Base-by-base conservation (phyloP, 2,329 filamentous ascomycete genomes). In the Aspergillus vadensis region DNA sequence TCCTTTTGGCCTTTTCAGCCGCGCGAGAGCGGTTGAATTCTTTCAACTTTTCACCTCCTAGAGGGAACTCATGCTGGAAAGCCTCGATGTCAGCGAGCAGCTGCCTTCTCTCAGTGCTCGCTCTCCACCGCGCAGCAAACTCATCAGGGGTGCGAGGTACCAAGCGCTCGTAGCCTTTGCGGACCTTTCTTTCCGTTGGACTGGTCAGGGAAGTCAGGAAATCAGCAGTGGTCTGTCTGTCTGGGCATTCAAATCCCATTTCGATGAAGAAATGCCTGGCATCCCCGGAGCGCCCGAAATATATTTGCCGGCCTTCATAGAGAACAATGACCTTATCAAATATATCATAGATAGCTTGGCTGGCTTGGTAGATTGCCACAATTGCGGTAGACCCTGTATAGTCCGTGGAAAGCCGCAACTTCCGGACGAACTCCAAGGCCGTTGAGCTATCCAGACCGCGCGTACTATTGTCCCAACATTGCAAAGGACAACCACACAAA, bases 251-350 rank as follows among this genome's bases (percentile, higher is more conserved):
- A 80, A 87, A 92, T 15, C 90, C 90, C 74, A 89, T 84, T 3
- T 82, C 77, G 66, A 89, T 84, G 60, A 92, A 92, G 74, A 85
- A 92, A 0, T 70, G 72, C 64, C 83, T 86, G 0, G 89, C 90
- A 7, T 81, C 74, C 5, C 67, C 68, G 0, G 86, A 84, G 0
- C 82, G 83, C 0, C 91, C 91, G 65, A 88, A 92, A 76, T 86
- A 93, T 66, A 93, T 92, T 68, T 91, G 85, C 0, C 87, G 83
- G 1, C 90, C 90, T 67, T 91, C 87, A 68, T 92, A 91, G 0
- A 92, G 78, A 0, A 92, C 86, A 0, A 85, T 81, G 0, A 83
- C 84, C 70, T 91, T 91, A 72, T 92, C 88, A 64, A 92, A 92
- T 10, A 85, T 74, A 43, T 86, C 81, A 55, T 80, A 80, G 23